Evolutionary conservation across 495 filamentous ascomycete species (phyloP), one percentile per base, ranked within the genome.

Genomic region (Poronia punctata): DNA sequence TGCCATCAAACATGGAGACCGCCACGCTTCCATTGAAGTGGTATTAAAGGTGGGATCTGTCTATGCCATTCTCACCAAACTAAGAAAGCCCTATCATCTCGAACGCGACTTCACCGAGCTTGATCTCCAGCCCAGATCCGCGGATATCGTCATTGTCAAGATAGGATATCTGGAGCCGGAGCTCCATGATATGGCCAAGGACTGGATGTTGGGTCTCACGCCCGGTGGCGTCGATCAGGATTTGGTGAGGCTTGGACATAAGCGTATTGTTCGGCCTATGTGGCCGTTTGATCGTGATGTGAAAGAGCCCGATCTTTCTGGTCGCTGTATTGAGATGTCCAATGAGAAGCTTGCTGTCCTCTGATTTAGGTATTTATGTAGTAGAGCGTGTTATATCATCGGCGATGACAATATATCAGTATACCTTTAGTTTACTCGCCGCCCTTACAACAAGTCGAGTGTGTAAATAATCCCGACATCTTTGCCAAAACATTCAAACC

Each of bases 141-240:
- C 66, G 7, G 69, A 74, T 41, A 67, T 79, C 11, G 71, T 79
- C 9, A 65, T 79, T 12, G 72, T 78, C 5, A 79, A 79, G 56
- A 79, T 79, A 35, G 74, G 75, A 14, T 79, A 78, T 43, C 48
- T 79, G 8, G 74, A 79, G 47, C 75, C 75, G 11, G 71, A 79
- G 26, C 48, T 79, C 1, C 76, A 70, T 35, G 62, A 63, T 27
- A 77, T 76, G 71, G 72, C 74, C 0, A 52, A 57, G 8, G 71
- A 71, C 36, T 78, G 74, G 74, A 72, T 72, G 65, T 64, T 75
- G 0, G 72, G 53, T 7, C 57, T 78, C 9, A 76, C 72, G 1
- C 71, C 71, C 4, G 74, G 74, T 2, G 74, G 72, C 21, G 72
- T 78, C 27, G 72, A 78, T 42, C 74, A 78, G 48, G 66, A 76